Evolutionary conservation across 441 rosid genomes (phyloP).

Genomic region (Dalechampia spathulata): DNA sequence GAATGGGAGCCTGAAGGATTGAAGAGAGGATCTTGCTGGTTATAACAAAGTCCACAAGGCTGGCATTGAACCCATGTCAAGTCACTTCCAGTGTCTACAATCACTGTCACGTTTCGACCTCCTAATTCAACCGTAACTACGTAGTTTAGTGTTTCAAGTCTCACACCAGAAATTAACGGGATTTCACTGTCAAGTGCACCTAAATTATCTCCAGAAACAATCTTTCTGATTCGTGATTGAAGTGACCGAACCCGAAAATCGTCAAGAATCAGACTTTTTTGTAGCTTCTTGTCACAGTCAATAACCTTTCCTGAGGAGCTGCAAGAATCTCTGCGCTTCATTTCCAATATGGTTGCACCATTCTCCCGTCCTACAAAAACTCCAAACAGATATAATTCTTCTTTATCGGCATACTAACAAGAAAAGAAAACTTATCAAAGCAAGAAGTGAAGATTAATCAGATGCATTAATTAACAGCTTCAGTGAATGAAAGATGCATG

Average conservation of each 20-base stretch:
- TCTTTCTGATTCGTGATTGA: constrained; percentile 42
- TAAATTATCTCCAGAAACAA: constrained; percentile 10
- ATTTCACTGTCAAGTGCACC: constrained; percentile 31
- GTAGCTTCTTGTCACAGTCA: constrained; percentile 53
- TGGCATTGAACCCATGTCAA: constrained; percentile 94
- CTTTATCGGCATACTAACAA: too few relatives aligned
- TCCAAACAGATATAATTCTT: too few relatives aligned
- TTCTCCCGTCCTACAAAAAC: constrained; percentile 46
- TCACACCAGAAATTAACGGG: constrained; percentile 60
- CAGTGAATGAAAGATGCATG: background rate
- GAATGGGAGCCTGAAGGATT: constrained; percentile 60
- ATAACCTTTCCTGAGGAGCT: constrained; percentile 22
- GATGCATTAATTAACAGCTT: too few relatives aligned
- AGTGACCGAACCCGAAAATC: constrained; percentile 41
- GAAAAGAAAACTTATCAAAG: background rate
- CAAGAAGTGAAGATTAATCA: too few relatives aligned
- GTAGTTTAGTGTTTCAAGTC: constrained; percentile 69
- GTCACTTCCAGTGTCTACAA: constrained; percentile 93
- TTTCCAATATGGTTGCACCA: constrained; percentile 65
- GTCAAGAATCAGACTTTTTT: constrained; percentile 47
- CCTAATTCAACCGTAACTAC: constrained; percentile 60
- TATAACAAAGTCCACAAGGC: constrained; percentile 69
- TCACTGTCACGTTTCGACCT: constrained; percentile 48
- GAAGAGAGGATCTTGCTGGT: constrained; percentile 67
- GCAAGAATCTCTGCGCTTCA: constrained; percentile 62